These are phyloP conservation scores for Beauveria varroae DNA, from an alignment of 2,329 filamentous ascomycete species.

Conservation along the genomic window DNA sequence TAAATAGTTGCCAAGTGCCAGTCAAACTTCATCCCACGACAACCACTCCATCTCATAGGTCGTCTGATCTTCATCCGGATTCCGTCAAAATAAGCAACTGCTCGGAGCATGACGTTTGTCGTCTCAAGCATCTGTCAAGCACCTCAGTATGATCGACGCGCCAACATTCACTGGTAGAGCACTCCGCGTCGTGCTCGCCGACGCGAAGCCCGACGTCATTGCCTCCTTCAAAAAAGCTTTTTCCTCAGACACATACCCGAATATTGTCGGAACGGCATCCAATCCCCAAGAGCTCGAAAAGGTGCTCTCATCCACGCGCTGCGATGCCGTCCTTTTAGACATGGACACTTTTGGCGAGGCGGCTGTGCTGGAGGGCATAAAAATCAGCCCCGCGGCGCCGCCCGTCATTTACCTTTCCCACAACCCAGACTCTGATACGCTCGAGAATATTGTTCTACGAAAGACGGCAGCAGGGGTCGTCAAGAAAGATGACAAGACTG, in stretches of 20 bases:
- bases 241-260: background rate
- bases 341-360: background rate
- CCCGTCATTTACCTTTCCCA: background rate
- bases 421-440: slow-evolving; percentile 1
- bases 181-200: background rate
- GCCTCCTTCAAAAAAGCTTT: background rate
- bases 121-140: too few species aligned
- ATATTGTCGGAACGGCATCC: background rate
- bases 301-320: background rate
- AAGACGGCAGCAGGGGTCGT: background rate
- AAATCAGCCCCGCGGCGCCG: background rate
- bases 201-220: background rate
- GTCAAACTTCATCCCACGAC: too few species aligned
- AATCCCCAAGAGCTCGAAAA: background rate
- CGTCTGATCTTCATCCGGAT: too few species aligned
- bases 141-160: slow-evolving; percentile 29
- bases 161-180: background rate
- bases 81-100: too few species aligned
- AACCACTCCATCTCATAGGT: too few species aligned
- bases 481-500: background rate
- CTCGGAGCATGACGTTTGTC: too few species aligned
- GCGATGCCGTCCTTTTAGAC: slow-evolving; percentile 5
- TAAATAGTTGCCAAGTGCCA: too few species aligned
- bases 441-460: background rate
- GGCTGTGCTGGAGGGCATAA: background rate